Evolutionary conservation across 768 basidiomycete species (phyloP).

Genomic region (Gymnopilus junonius): DNA sequence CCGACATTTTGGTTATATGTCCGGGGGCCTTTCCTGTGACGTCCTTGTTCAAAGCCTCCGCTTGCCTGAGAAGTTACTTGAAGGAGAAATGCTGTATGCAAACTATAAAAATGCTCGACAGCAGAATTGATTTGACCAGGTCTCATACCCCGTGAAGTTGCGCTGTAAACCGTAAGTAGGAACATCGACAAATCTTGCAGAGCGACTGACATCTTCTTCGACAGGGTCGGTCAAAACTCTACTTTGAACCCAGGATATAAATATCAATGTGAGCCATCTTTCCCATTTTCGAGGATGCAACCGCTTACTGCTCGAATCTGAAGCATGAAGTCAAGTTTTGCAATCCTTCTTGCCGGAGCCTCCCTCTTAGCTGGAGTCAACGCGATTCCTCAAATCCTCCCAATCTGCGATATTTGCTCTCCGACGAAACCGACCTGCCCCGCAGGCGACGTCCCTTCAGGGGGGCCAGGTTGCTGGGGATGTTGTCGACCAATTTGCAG

Average conservation of each 20-base stretch:
- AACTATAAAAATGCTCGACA: background rate
- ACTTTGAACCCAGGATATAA: background rate
- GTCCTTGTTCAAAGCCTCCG: background rate
- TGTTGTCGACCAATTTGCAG: constrained; percentile 16
- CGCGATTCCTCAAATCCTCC: constrained; percentile 6
- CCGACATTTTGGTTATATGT: too few relatives aligned
- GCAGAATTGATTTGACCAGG: background rate
- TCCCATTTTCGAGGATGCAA: background rate
- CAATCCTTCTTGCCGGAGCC: background rate
- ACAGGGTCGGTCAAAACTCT: background rate
- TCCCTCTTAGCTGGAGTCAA: background rate
- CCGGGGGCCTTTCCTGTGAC: too few relatives aligned
- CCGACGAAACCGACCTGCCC: constrained; percentile 9
- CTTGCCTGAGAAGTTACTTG: background rate
- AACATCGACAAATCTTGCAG: background rate
- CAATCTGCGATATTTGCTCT: constrained; percentile 15
- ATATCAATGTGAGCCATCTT: background rate
- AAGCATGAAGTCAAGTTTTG: constrained; percentile 11
- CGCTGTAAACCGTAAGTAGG: background rate
- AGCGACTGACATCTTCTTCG: background rate
- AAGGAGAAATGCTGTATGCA: background rate
- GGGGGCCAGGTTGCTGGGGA: constrained; percentile 16
- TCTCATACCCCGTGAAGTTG: background rate
- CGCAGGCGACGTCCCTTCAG: constrained; percentile 6
- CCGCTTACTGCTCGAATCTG: background rate